Conservation (phyloP, 352 stramenopile species). For the Nothophytophthora sp. region DNA sequence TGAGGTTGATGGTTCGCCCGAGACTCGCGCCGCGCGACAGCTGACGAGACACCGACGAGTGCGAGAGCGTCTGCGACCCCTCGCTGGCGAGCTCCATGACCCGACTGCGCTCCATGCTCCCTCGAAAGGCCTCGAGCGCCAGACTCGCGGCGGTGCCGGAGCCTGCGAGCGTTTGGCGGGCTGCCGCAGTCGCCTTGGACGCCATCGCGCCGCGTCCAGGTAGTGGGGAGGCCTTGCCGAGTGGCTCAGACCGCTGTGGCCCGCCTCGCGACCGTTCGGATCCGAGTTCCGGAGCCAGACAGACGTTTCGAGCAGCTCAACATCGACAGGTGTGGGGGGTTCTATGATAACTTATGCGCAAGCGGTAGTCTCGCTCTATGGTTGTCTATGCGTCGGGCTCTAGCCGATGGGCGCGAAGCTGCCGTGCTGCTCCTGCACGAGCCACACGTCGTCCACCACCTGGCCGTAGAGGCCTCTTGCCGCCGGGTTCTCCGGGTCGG, state of each 20-base stretch:
- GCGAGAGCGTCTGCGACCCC: conserved; percentile 11
- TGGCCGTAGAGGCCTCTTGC: conserved; percentile 76
- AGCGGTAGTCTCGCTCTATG: too few species aligned
- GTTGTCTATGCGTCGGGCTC: too few species aligned
- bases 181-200: not conserved
- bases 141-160: conserved; percentile 32
- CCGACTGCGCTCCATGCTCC: conserved; percentile 33
- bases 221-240: too few species aligned
- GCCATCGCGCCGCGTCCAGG: not conserved
- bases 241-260: too few species aligned
- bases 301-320: too few species aligned
- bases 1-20: conserved; percentile 9
- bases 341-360: too few species aligned
- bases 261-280: too few species aligned
- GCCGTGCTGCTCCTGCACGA: conserved; percentile 88
- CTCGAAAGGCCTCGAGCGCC: conserved; percentile 38
- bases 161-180: too few species aligned
- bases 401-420: conserved; percentile 66
- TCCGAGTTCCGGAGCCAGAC: too few species aligned
- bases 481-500: conserved; percentile 74
- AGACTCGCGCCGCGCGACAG: conserved; percentile 12
- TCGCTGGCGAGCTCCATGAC: conserved; percentile 21
- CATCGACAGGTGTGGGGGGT: too few species aligned
- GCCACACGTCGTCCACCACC: conserved; percentile 89
- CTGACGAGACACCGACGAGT: conserved; percentile 9